These are phyloP conservation scores for Xylaria curta DNA, from an alignment of 495 filamentous ascomycete genomes.

Conservation along the genomic window DNA sequence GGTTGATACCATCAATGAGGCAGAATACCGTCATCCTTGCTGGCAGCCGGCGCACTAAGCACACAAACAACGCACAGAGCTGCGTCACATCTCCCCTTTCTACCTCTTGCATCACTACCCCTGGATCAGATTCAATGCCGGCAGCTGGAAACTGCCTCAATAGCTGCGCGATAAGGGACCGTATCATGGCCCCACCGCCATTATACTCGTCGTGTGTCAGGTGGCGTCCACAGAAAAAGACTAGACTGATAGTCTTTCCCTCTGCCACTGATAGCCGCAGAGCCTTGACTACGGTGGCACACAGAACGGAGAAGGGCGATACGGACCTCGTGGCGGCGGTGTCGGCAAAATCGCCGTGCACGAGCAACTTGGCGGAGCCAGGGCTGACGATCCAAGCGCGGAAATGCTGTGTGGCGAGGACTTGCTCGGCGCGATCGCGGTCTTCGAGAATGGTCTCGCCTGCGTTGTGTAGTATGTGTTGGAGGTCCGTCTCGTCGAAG, in stretches of 20 bases:
- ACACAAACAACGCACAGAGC: constrained; percentile 4
- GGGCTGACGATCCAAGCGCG: not conserved
- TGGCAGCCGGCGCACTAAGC: not conserved
- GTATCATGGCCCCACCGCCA: not conserved
- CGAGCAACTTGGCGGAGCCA: not conserved
- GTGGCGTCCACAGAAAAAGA: not conserved
- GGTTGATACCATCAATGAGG: not conserved
- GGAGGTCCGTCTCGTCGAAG: not conserved
- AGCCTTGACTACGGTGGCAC: constrained; percentile 7
- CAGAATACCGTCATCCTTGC: not conserved
- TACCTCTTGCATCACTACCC: not conserved
- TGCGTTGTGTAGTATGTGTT: not conserved
- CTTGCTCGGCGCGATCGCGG: not conserved
- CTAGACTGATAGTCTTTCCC: not conserved
- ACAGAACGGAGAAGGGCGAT: constrained; percentile 1
- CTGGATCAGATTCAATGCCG: not conserved
- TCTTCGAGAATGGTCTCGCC: not conserved
- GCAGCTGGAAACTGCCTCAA: not conserved
- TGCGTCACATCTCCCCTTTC: not conserved
- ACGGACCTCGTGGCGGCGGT: not conserved
- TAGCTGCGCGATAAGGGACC: not conserved
- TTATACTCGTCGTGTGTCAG: not conserved
- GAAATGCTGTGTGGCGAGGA: not conserved
- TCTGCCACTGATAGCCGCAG: not conserved
- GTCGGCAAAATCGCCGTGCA: not conserved